These are phyloP conservation scores for Alternaria novae-zelandiae DNA, from an alignment of 2,329 filamentous ascomycete genomes.

Conservation along the genomic window DNA sequence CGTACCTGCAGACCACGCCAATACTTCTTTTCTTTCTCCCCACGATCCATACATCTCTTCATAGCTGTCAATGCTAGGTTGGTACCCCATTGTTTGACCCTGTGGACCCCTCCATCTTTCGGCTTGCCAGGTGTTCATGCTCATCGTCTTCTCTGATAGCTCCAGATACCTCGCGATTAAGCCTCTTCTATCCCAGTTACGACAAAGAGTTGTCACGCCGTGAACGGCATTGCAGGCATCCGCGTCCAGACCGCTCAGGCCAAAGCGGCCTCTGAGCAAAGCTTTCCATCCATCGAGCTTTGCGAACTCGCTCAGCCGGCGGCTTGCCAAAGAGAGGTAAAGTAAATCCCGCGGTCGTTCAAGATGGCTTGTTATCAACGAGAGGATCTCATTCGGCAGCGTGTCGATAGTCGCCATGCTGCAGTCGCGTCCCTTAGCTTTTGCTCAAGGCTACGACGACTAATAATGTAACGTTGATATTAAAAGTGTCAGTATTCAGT, in stretches of 20 bases:
- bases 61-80: slow-evolving; percentile 64
- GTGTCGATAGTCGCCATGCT: slow-evolving; percentile 31
- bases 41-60: slow-evolving; percentile 53
- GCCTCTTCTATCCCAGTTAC: slow-evolving; percentile 63
- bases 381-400: slow-evolving; percentile 44
- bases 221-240: slow-evolving; percentile 53
- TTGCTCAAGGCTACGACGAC: neutral
- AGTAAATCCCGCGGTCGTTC: slow-evolving; percentile 37
- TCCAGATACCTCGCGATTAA: slow-evolving; percentile 62
- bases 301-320: slow-evolving; percentile 31
- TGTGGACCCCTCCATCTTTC: slow-evolving; percentile 51
- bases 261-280: slow-evolving; percentile 40
- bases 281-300: slow-evolving; percentile 45
- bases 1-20: slow-evolving; percentile 67
- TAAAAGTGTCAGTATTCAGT: neutral
- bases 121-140: slow-evolving; percentile 41
- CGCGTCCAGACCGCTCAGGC: slow-evolving; percentile 26
- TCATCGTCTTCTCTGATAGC: slow-evolving; percentile 48
- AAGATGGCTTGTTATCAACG: slow-evolving; percentile 37
- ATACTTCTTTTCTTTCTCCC: slow-evolving; percentile 59
- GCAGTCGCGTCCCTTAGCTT: neutral
- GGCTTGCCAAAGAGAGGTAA: slow-evolving; percentile 31
- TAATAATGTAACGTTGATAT: neutral
- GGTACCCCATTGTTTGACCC: slow-evolving; percentile 65
- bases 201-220: slow-evolving; percentile 62